Percentiles rank a stretch among this genome's conserved stretches.
These are phyloP conservation scores for Diaporthe vaccinii DNA, from an alignment of 2,329 filamentous ascomycete genomes.

Conservation along the genomic window DNA sequence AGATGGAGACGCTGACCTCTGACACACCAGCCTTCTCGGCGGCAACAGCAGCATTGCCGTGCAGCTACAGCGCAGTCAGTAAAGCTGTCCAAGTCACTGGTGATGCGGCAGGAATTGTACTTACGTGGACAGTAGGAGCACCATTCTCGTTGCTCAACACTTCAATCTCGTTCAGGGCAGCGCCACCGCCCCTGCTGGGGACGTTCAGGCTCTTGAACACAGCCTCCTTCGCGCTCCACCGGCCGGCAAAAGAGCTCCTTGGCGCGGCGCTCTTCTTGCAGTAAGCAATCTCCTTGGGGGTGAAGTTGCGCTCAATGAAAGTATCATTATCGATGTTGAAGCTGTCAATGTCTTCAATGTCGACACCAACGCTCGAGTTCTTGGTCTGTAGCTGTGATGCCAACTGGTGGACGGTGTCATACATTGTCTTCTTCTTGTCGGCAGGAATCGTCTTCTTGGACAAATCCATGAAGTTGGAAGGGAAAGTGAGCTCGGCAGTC, in stretches of 20 bases:
- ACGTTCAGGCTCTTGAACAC: slow-evolving; percentile 98
- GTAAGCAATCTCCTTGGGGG: slow-evolving; percentile 84
- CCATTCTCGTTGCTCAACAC: slow-evolving; percentile 85
- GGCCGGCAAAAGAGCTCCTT: slow-evolving; percentile 91
- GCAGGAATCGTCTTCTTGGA: slow-evolving; percentile 66
- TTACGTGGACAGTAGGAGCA: slow-evolving; percentile 87
- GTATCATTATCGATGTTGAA: slow-evolving; percentile 96
- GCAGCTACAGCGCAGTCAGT: slow-evolving; percentile 74
- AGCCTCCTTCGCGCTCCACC: slow-evolving; percentile 98
- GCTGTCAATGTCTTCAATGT: slow-evolving; percentile 89
- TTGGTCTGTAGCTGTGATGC: slow-evolving; percentile 73
- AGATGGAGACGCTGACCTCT: slow-evolving; percentile 92
- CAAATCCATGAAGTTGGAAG: slow-evolving; percentile 76
- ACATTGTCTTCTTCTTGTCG: slow-evolving; percentile 71
- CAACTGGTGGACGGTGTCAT: slow-evolving; percentile 82
- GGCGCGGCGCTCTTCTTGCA: slow-evolving; percentile 84
- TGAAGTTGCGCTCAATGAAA: slow-evolving; percentile 96
- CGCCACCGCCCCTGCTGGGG: slow-evolving; percentile 86
- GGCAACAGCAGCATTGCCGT: slow-evolving; percentile 85
- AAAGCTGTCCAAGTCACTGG: not conserved
- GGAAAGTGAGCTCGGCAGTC: slow-evolving; percentile 81
- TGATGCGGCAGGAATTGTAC: slow-evolving; percentile 49
- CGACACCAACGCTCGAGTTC: slow-evolving; percentile 89
- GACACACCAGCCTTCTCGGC: slow-evolving; percentile 91
- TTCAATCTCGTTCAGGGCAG: slow-evolving; percentile 94